Evolutionary conservation across 495 filamentous ascomycete species (phyloP).

Genomic region (Beverwykella pulmonaria): DNA sequence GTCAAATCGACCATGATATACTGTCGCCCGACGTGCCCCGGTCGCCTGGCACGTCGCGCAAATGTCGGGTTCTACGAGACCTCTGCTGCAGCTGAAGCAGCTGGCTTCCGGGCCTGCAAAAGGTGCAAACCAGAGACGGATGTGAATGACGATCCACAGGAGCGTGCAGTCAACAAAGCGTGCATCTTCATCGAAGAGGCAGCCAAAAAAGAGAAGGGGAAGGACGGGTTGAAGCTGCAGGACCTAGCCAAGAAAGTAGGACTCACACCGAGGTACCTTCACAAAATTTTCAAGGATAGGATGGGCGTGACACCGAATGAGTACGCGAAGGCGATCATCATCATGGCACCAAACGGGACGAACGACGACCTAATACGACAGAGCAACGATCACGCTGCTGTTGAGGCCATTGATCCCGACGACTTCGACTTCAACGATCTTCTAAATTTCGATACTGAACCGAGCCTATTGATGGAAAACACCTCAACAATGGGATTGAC

Average conservation of each 20-base stretch:
- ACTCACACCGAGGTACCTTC: constrained; percentile 64
- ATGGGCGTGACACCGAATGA: constrained; percentile 64
- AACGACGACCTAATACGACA: too few relatives aligned
- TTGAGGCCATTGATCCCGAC: not conserved
- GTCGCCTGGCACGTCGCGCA: constrained; percentile 62
- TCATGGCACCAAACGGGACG: not conserved
- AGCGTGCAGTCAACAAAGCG: constrained; percentile 51
- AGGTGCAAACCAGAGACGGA: constrained; percentile 60
- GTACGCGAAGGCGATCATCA: constrained; percentile 43
- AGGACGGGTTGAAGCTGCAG: constrained; percentile 50
- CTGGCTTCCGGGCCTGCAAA: constrained; percentile 66
- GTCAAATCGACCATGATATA: constrained; percentile 67
- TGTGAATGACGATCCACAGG: constrained; percentile 49
- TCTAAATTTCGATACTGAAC: constrained; percentile 8
- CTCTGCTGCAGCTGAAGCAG: constrained; percentile 56
- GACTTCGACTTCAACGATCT: constrained; percentile 20
- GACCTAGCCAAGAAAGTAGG: constrained; percentile 57
- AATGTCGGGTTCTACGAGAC: constrained; percentile 64
- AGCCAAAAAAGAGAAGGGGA: constrained; percentile 33
- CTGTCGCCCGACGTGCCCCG: constrained; percentile 64
- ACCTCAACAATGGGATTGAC: not conserved
- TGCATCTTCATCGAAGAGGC: constrained; percentile 43
- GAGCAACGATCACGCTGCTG: not conserved
- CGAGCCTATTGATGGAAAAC: not conserved
- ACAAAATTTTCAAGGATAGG: constrained; percentile 63